Base-by-base conservation (phyloP, 805 yeast genomes). In the Ogataea sp. region DNA sequence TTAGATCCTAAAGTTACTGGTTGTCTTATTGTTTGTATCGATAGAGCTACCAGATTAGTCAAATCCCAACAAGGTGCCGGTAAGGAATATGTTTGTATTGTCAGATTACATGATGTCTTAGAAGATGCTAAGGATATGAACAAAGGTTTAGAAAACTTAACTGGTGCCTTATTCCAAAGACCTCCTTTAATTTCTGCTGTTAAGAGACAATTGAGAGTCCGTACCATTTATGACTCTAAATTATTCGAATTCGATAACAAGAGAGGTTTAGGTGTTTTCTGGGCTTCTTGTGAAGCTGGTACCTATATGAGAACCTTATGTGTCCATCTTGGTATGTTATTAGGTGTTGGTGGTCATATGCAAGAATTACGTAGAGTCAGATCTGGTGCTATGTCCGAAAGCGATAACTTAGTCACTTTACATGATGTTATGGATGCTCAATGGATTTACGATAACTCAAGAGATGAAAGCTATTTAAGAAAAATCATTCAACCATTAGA, bases 261-360 rank as follows among this genome's bases (percentile, higher is more conserved):
- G 68, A 83, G 97, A 67, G 90, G 93, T 54, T 74, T 93, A 46
- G 95, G 95, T 70, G 97, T 93, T 27, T 93, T 93, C 72, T 93
- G 98, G 98, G 98, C 97, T 43, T 84, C 95, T 32, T 93, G 98
- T 76, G 98, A 93, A 73, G 98, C 98, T 45, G 98, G 98, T 69
- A 93, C 98, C 44, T 93, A 93, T 70, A 93, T 93, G 96, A 84
- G 98, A 77, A 93, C 98, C 37, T 71, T 93, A 55, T 93, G 98
- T 82, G 98, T 93, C 42, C 98, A 93, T 67, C 71, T 93, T 57
- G 98, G 98, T 70, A 89, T 93, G 96, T 74, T 93, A 44, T 74
- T 93, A 50, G 97, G 97, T 56, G 97, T 88, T 52, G 98, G 98
- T 64, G 98, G 97, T 52, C 98, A 93, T 71, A 93, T 93, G 98